phyloP scores from a whole-genome alignment of 2,329 filamentous ascomycete species.

The Cladosporium cucumerinum region DNA sequence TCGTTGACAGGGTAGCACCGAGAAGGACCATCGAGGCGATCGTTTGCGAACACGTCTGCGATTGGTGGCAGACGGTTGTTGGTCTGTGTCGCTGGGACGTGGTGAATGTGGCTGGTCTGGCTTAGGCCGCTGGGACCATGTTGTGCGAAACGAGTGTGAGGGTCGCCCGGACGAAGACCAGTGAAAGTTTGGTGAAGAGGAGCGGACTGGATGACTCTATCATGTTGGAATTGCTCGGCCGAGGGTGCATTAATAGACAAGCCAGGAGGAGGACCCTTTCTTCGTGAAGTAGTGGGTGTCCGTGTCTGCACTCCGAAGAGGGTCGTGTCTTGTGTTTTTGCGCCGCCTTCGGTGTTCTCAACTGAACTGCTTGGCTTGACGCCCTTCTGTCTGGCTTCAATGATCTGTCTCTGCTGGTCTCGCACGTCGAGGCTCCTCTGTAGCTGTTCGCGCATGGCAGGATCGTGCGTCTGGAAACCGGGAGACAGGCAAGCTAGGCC shows the following conservation, averaged over 20 bases:
- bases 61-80: constrained; percentile 91
- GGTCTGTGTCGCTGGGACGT: constrained; percentile 82
- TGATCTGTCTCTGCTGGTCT: constrained; percentile 91
- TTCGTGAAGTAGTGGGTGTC: constrained; percentile 69
- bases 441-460: constrained; percentile 92
- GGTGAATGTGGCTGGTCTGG: constrained; percentile 85
- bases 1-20: constrained; percentile 48
- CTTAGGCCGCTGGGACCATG: constrained; percentile 81
- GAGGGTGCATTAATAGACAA: constrained; percentile 93
- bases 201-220: constrained; percentile 94
- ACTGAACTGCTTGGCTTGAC: constrained; percentile 54
- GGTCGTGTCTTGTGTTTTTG: constrained; percentile 37
- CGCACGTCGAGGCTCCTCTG: constrained; percentile 90
- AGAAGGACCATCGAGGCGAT: constrained; percentile 57
- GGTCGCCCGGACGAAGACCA: constrained; percentile 68
- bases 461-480: constrained; percentile 93
- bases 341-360: constrained; percentile 29
- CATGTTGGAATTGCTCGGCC: constrained; percentile 85
- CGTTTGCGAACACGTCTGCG: constrained; percentile 83
- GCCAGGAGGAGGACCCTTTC: constrained; percentile 77
- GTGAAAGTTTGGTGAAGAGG: constrained; percentile 94
- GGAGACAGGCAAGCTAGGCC: constrained; percentile 92
- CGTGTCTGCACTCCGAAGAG: constrained; percentile 51
- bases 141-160: constrained; percentile 45
- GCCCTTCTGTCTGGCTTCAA: constrained; percentile 87